phyloP scores from a whole-genome alignment of 2,329 filamentous ascomycete genomes.

The Cadophora malorum region DNA sequence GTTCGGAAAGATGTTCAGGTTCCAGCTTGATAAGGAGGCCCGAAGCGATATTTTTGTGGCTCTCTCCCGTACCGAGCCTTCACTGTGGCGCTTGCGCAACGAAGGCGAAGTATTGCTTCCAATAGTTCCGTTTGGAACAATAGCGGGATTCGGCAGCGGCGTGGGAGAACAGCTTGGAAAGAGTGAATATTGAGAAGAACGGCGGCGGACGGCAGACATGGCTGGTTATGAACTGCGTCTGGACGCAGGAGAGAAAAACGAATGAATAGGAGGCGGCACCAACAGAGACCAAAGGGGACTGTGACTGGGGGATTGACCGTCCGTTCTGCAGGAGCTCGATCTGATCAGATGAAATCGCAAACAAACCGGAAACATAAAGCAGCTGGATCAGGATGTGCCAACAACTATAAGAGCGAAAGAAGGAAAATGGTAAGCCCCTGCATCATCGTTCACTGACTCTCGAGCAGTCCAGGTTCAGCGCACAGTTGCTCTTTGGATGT shows the following conservation, averaged over 20 bases:
- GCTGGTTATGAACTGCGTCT: slow-evolving; percentile 4
- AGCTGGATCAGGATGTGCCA: slow-evolving; percentile 21
- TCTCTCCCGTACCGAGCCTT: slow-evolving; percentile 18
- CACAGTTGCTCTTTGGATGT: background rate
- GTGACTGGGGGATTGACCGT: background rate
- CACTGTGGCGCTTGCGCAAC: slow-evolving; percentile 1
- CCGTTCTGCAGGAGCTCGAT: slow-evolving; percentile 15
- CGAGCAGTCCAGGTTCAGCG: slow-evolving; percentile 9
- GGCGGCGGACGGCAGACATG: slow-evolving; percentile 23
- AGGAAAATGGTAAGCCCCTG: slow-evolving; percentile 19
- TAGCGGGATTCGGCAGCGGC: background rate
- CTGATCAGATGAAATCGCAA: slow-evolving; percentile 22
- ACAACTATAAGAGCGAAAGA: slow-evolving; percentile 22
- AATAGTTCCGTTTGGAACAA: slow-evolving; percentile 15
- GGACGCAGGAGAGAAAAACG: slow-evolving; percentile 4
- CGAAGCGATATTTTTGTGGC: slow-evolving; percentile 12
- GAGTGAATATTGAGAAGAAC: slow-evolving; percentile 31
- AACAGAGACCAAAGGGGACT: background rate
- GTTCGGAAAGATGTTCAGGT: slow-evolving; percentile 8
- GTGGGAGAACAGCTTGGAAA: slow-evolving; percentile 30
- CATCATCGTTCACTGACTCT: slow-evolving; percentile 14
- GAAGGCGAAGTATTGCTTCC: slow-evolving; percentile 1
- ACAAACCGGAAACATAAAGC: slow-evolving; percentile 27
- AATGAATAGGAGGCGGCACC: slow-evolving; percentile 11
- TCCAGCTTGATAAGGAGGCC: slow-evolving; percentile 7